Base-by-base conservation (phyloP, 768 basidiomycete genomes). In the Butyriboletus loyo region DNA sequence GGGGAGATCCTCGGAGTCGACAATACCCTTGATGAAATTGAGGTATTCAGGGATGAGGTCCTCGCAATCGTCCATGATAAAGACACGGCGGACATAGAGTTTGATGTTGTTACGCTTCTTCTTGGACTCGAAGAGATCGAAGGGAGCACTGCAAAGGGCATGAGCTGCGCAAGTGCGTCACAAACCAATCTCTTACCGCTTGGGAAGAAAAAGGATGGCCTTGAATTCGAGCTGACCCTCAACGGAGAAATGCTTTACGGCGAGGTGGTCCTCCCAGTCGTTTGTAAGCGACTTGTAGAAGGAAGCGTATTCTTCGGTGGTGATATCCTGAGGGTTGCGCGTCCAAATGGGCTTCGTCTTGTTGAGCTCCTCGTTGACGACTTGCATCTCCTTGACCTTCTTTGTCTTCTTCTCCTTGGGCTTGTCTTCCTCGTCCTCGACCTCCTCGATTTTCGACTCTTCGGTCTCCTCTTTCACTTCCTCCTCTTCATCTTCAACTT, bases 31-130 rank as follows among this genome's bases (percentile, higher is more conserved):
- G 78, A 98, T 86, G 73, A 98, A 98, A 83, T 98, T 98, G 74
- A 98, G 92, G 82, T 98, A 98, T 73, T 98, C 96, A 62, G 96
- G 96, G 68, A 96, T 98, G 70, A 97, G 80, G 68, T 99, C 97
- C 79, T 98, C 96, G 72, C 96, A 98, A 75, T 97, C 95, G 76
- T 99, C 97, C 92, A 97, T 98, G 83, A 99, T 98, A 83, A 99
- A 98, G 67, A 98, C 96, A 52, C 97, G 93, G 80, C 97, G 92
- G 64, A 99, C 97, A 71, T 98, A 99, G 72, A 99, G 94, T 79
- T 99, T 99, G 84, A 99, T 98, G 89, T 98, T 98, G 84, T 98
- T 98, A 67, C 96, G 92, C 85, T 98, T 98, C 90, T 98, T 98
- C 89, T 99, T 98, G 55, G 90, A 91, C 80, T 99, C 97, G 77